Evolutionary conservation across 2,329 filamentous ascomycete species (phyloP).

Genomic region (Monosporascus sp.): DNA sequence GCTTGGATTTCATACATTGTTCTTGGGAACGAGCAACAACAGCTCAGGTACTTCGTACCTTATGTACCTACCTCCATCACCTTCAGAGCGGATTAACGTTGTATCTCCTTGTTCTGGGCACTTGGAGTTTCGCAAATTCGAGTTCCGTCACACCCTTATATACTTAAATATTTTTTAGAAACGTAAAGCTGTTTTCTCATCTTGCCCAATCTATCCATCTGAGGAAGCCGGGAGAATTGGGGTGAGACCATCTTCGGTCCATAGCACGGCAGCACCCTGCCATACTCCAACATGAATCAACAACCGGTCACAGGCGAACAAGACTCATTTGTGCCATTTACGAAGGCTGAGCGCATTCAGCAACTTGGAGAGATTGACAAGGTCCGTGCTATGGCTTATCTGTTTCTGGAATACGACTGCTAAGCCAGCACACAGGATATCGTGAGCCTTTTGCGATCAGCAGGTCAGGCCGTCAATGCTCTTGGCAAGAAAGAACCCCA

Average conservation of each 20-base stretch:
- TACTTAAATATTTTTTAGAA: too few species aligned
- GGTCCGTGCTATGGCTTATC: constrained; percentile 31
- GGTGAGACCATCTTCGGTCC: too few species aligned
- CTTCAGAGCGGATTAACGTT: not conserved
- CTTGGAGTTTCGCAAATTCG: too few species aligned
- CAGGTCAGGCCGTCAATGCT: constrained; percentile 58
- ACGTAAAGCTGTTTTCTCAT: too few species aligned
- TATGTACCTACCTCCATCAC: not conserved
- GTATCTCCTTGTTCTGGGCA: too few species aligned
- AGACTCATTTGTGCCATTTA: constrained; percentile 50
- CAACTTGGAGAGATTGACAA: constrained; percentile 77
- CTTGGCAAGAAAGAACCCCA: constrained; percentile 45
- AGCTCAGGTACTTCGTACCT: too few species aligned
- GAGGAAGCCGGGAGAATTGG: too few species aligned
- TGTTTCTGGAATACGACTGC: not conserved
- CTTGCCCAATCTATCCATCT: too few species aligned
- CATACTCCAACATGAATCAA: not conserved
- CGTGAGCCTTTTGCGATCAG: constrained; percentile 48
- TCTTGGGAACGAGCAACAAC: too few species aligned
- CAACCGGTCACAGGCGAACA: constrained; percentile 11
- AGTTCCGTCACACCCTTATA: too few species aligned
- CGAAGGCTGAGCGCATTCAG: constrained; percentile 70
- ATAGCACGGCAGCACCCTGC: too few species aligned
- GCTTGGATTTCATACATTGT: too few species aligned
- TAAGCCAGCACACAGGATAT: constrained; percentile 29